Conservation (phyloP, 768 basidiomycete genomes). For the Tulasnella calospora region DNA sequence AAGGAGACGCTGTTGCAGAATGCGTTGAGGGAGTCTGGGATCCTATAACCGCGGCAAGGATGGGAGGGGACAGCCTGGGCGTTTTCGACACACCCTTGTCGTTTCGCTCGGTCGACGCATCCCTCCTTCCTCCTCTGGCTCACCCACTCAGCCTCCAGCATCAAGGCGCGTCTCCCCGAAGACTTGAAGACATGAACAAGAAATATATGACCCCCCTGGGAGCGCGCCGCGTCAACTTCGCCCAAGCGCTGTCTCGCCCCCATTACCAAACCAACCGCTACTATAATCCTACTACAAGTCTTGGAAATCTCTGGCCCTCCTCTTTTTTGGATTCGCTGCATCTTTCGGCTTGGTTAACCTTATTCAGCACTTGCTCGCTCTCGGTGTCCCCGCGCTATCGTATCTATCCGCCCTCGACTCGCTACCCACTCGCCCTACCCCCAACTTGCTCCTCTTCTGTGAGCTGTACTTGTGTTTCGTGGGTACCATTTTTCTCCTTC, state of each 20-base stretch:
- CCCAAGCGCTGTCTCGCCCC: too few relatives aligned
- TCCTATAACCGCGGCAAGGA: slow-evolving; percentile 33
- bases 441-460: background rate
- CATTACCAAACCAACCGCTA: too few relatives aligned
- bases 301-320: too few relatives aligned
- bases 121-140: background rate
- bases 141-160: background rate
- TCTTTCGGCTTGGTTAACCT: too few relatives aligned
- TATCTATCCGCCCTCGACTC: background rate
- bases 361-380: too few relatives aligned
- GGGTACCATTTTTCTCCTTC: background rate
- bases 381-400: background rate
- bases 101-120: too few relatives aligned
- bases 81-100: too few relatives aligned
- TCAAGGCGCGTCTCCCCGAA: background rate
- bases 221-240: too few relatives aligned
- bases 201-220: background rate
- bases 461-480: background rate
- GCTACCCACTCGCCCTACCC: background rate
- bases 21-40: slow-evolving; percentile 44
- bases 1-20: slow-evolving; percentile 48
- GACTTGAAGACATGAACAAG: background rate
- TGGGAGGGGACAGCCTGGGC: too few relatives aligned
- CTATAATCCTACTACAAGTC: too few relatives aligned
- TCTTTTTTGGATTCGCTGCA: too few relatives aligned